Conservation (phyloP, 106 monocot genomes). For the Phalaenopsis aphrodite region DNA sequence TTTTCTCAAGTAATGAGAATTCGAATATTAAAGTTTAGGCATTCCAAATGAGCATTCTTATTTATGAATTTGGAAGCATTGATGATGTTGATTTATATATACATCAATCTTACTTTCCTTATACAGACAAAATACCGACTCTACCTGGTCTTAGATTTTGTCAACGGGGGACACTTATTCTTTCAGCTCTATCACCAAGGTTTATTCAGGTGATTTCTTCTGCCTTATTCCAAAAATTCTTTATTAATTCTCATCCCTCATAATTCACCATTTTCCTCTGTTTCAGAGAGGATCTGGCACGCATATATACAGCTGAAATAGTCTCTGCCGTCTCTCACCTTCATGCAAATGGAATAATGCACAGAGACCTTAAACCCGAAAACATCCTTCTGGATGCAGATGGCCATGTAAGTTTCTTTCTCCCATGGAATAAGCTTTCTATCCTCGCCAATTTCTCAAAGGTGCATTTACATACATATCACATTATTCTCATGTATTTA, state of each 20-base stretch:
- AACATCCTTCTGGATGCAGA: conserved; percentile 94
- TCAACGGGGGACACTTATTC: conserved; percentile 94
- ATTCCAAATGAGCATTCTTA: neutral
- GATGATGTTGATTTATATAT: neutral
- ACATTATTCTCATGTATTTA: too few relatives aligned
- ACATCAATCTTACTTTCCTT: too few relatives aligned
- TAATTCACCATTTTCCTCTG: neutral
- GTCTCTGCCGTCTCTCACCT: conserved; percentile 97
- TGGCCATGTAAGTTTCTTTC: conserved; percentile 64
- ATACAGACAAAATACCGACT: conserved; percentile 90
- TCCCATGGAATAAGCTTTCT: too few relatives aligned
- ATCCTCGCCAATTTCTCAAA: too few relatives aligned
- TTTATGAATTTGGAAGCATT: neutral
- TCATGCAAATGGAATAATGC: conserved; percentile 98
- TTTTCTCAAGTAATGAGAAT: too few relatives aligned
- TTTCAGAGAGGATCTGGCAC: conserved; percentile 94
- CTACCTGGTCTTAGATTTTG: conserved; percentile 90
- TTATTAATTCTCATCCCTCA: too few relatives aligned
- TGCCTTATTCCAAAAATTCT: neutral
- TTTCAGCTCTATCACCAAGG: conserved; percentile 93
- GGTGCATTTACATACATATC: too few relatives aligned
- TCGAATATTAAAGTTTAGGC: neutral
- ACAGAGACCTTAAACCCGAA: conserved; percentile 96
- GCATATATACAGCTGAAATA: conserved; percentile 92
- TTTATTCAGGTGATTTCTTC: conserved; percentile 60